phyloP scores from a whole-genome alignment of 768 basidiomycete species.

The Rhizopogon sp. region DNA sequence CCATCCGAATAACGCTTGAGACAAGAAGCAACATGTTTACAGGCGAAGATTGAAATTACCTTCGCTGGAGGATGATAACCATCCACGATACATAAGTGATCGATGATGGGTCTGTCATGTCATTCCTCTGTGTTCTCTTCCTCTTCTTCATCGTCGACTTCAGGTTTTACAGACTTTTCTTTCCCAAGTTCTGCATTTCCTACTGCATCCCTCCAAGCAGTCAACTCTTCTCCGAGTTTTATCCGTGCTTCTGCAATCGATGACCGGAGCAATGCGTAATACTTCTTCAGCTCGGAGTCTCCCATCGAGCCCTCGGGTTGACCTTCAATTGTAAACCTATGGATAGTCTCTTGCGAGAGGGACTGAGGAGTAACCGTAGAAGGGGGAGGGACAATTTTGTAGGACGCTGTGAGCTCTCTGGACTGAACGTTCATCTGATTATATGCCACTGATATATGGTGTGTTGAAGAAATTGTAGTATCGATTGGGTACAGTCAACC shows the following conservation, averaged over 20 bases:
- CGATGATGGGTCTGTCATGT: not conserved
- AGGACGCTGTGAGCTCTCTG: conserved; percentile 13
- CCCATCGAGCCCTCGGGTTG: conserved; percentile 6
- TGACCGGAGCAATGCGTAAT: conserved; percentile 46
- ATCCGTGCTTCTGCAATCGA: conserved; percentile 49
- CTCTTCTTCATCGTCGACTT: conserved; percentile 42
- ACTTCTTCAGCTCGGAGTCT: conserved; percentile 16
- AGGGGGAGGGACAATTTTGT: conserved; percentile 18
- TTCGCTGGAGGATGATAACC: not conserved
- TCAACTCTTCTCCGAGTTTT: conserved; percentile 62
- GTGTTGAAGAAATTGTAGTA: not conserved
- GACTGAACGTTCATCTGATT: conserved; percentile 7
- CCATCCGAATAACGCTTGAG: not conserved
- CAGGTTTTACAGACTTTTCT: conserved; percentile 41
- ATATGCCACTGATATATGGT: no score
- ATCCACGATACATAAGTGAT: not conserved
- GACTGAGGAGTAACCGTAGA: conserved; percentile 11
- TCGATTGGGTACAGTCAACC: not conserved
- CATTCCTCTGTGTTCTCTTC: conserved; percentile 33
- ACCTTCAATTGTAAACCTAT: conserved; percentile 17
- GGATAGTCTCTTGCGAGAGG: conserved; percentile 18
- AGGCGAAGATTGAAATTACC: not conserved
- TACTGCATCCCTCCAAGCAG: conserved; percentile 69
- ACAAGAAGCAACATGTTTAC: not conserved
- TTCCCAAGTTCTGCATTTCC: conserved; percentile 60